Evolutionary conservation across 2,329 filamentous ascomycete species (phyloP).

Genomic region (Sporothrix schenckii): DNA sequence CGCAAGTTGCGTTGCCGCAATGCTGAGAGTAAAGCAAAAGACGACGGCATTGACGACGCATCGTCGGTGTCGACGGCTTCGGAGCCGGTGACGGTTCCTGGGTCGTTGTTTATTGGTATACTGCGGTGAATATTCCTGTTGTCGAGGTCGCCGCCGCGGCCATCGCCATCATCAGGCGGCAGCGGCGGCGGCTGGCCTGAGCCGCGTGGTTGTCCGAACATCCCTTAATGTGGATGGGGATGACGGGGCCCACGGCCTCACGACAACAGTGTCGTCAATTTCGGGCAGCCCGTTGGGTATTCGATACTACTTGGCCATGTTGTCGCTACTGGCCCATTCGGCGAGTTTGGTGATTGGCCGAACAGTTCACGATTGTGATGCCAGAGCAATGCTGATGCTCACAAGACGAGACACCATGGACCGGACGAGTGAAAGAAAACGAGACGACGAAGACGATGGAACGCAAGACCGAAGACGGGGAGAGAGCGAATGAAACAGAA

Average conservation of each 20-base stretch:
- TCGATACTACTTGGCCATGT: slow-evolving; percentile 19
- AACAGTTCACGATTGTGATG: neutral
- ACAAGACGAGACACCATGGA: neutral
- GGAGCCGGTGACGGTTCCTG: neutral
- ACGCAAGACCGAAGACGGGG: neutral
- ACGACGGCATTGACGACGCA: neutral
- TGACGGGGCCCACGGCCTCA: slow-evolving; percentile 5
- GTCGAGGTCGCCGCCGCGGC: slow-evolving; percentile 17
- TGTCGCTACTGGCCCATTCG: slow-evolving; percentile 17
- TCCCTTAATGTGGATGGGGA: slow-evolving; percentile 7
- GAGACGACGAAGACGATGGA: neutral
- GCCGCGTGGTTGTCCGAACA: slow-evolving; percentile 14
- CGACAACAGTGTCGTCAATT: neutral
- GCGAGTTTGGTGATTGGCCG: neutral
- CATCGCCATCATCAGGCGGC: slow-evolving; percentile 2
- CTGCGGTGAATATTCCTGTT: slow-evolving; percentile 2
- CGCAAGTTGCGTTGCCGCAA: neutral
- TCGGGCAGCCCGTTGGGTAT: neutral
- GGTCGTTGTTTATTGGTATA: slow-evolving; percentile 17
- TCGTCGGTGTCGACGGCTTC: slow-evolving; percentile 3
- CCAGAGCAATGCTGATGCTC: neutral
- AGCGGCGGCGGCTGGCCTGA: slow-evolving; percentile 20
- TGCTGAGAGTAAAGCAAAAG: neutral
- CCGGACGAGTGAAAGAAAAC: neutral
- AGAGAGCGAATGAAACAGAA: slow-evolving; percentile 2